Evolutionary conservation across 768 basidiomycete genomes (phyloP), one percentile per base, ranked within the genome.

Genomic region (Royoungia palumana): DNA sequence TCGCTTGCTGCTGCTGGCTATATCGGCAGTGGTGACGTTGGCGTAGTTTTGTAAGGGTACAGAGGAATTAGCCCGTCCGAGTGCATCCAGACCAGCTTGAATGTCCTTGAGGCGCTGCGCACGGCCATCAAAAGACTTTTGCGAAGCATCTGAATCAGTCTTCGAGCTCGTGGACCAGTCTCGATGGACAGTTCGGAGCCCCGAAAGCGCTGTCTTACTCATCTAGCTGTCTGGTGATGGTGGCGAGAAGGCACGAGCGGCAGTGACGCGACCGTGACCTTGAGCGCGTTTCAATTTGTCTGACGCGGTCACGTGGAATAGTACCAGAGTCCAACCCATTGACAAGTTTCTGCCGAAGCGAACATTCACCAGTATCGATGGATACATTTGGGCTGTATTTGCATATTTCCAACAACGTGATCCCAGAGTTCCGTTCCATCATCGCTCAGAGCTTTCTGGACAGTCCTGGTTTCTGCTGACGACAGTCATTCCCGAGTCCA

Each of bases 151-250:
- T 25, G 62, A 57, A 22, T 55, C 47, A 4, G 55, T 58, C 43
- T 72, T 72, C 3, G 76, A 75, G 39, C 71, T 71, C 13, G 61
- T 61, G 1, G 83, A 85, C 62, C 80, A 89, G 63, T 89, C 81
- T 49, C 88, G 78, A 54, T 74, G 74, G 38, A 88, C 53, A 1
- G 75, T 74, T 30, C 78, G 69, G 20, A 89, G 75, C 1, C 87
- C 87, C 1, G 87, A 89, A 55, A 72, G 72, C 14, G 70, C 51
- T 19, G 43, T 49, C 48, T 70, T 73, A n/a, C n/a, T 22, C 67
- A 54, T 56, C 67, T 68, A 34, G 55, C 56, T 67, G 69, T 68
- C 5, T 20, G 9, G n/a, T n/a, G 25, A 13, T 10, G 17, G 14
- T 4, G 30, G 32, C n/a, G 25, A 43, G 28, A 25, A 38, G 37